These are phyloP conservation scores for Eutrema salsugineum DNA, from an alignment of 441 rosid genomes.

Conservation along the genomic window DNA sequence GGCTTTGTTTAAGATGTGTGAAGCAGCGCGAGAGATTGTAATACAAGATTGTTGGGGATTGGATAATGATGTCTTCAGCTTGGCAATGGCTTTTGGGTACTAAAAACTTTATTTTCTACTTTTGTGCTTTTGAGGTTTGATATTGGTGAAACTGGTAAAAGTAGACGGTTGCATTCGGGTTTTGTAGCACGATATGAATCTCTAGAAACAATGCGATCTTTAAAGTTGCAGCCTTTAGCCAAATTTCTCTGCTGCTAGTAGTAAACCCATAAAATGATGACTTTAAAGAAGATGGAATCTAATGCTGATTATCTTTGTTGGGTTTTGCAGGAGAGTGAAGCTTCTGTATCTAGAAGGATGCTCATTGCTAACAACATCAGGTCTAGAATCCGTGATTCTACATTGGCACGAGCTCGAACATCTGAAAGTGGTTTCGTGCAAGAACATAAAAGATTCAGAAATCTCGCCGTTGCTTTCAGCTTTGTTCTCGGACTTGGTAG, in stretches of 20 bases:
- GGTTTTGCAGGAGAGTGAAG: constrained; percentile 49
- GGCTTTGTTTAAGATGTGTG: constrained; percentile 56
- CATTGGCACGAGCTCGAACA: constrained; percentile 58
- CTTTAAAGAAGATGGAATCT: not conserved
- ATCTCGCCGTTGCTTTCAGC: constrained; percentile 55
- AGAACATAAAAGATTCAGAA: constrained; percentile 52
- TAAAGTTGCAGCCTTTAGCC: constrained; percentile 2
- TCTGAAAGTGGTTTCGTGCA: constrained; percentile 57
- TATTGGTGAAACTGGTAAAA: not conserved
- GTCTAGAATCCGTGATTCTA: constrained; percentile 57
- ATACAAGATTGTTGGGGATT: constrained; percentile 73
- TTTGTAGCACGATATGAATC: not conserved
- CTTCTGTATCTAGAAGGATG: constrained; percentile 59
- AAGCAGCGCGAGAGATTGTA: constrained; percentile 51
- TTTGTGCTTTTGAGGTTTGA: not conserved
- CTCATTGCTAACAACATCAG: constrained; percentile 52
- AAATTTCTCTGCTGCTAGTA: not conserved
- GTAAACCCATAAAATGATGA: not conserved
- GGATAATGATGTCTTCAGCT: constrained; percentile 53
- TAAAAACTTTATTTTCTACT: not conserved
- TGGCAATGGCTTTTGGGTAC: constrained; percentile 54
- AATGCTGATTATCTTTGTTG: not conserved
- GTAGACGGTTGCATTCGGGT: not conserved
- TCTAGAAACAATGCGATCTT: not conserved
- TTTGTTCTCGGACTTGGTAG: constrained; percentile 50